A percentile compares a stretch with the other conserved stretches of the same genome.
Conservation (phyloP, 345 rosid genomes). For the Rhizophora mangle region DNA sequence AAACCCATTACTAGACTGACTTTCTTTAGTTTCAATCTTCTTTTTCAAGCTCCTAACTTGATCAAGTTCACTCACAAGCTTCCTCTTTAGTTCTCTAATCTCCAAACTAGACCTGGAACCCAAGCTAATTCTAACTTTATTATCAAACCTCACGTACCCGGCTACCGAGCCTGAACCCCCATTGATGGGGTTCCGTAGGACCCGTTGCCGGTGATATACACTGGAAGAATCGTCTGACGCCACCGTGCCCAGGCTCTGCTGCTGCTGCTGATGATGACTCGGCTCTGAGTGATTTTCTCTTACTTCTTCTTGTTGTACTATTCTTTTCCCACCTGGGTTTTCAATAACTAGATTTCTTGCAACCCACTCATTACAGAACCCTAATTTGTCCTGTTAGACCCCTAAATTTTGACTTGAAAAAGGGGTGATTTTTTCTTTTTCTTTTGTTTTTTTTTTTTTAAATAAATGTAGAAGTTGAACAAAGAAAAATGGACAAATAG, state of each 20-base stretch:
- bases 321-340: no score
- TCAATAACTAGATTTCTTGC: no score
- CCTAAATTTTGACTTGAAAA: no score
- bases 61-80: slow-evolving; percentile 53
- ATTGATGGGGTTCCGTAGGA: slow-evolving; percentile 15
- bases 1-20: slow-evolving; percentile 10
- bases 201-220: slow-evolving; percentile 23
- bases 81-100: slow-evolving; percentile 45
- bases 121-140: slow-evolving; percentile 42
- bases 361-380: no score
- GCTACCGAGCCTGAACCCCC: slow-evolving; percentile 20
- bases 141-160: slow-evolving; percentile 43
- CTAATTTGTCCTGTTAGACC: no score
- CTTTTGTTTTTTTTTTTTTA: background rate
- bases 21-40: slow-evolving; percentile 42
- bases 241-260: slow-evolving; percentile 10
- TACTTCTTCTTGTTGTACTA: no score
- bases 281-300: no score
- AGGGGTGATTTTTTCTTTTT: no score
- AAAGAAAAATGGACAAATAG: background rate
- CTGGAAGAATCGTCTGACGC: slow-evolving; percentile 48
- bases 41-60: slow-evolving; percentile 43
- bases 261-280: no score
- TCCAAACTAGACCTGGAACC: slow-evolving; percentile 33
- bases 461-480: no score